Base-by-base conservation (phyloP, 371 early-diverging fungal genomes). In the Batrachochytrium dendrobatidis region DNA sequence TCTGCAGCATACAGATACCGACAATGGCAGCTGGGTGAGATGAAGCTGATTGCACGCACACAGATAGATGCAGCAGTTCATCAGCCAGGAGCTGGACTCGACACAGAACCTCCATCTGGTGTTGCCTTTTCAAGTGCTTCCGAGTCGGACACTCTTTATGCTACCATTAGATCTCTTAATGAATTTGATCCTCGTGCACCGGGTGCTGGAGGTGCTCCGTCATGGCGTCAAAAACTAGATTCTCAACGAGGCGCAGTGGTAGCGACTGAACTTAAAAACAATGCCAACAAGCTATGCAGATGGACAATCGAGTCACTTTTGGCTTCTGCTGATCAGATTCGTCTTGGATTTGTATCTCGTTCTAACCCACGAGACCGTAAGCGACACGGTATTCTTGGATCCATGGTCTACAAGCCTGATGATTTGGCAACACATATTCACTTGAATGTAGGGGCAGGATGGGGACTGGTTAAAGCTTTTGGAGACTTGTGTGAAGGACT, bases 261-360 rank as follows among this genome's bases (percentile, higher is more conserved):
- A 58, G 95, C 95, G 20, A 90, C 92, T 34, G 98, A 96, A 72
- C 90, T 95, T 86, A 93, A 89, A 82, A 96, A 94, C 82, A 96
- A 98, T 81, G 86, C 88, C 60, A 86, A 88, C 78, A 94, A 95
- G 73, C 82, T 98, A 35, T 88, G 92, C 30, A 83, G 92, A 62
- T 96, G 96, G 96, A 89, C 92, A 25, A 80, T 90, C 54, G 94
- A 96, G 76, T 84, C 86, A 52, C 69, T 94, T 53, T 80, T 98
- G 55, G 84, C 92, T 50, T 92, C 86, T 46, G 89, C 87, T 17
- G 90, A 92, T 53, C 88, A 91, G 73, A 70, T 98, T 67, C 91
- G 93, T 73, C 67, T 98, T 53, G 98, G 96, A 34, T 85, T 82
- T 57, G 77, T 72, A 1, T 32, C 58, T 25, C 88, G 98, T 62